A percentile compares a stretch with the other conserved stretches of the same genome.
These are phyloP conservation scores for Diaporthe ilicicola DNA, from an alignment of 2,329 filamentous ascomycete genomes.

Conservation along the genomic window DNA sequence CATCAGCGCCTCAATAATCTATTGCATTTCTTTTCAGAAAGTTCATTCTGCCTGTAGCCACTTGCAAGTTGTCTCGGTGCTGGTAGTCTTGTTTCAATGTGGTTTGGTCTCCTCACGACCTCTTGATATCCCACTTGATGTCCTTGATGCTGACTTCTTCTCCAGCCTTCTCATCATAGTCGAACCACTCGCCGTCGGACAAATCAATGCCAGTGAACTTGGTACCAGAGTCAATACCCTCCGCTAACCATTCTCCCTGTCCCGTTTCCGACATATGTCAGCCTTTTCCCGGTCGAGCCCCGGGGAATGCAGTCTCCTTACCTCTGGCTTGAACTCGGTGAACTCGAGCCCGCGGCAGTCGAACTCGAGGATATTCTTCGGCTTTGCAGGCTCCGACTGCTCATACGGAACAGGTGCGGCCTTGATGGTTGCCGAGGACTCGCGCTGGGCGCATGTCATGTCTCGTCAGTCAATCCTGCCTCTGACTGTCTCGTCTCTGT, in stretches of 20 bases:
- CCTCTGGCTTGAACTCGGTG: slow-evolving; percentile 87
- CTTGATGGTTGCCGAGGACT: slow-evolving; percentile 87
- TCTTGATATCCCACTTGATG: slow-evolving; percentile 83
- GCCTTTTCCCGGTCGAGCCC: slow-evolving; percentile 26
- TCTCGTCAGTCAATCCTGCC: neutral
- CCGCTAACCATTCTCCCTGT: slow-evolving; percentile 89
- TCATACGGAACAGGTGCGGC: slow-evolving; percentile 76
- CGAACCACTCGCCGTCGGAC: slow-evolving; percentile 93
- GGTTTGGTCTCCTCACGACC: slow-evolving; percentile 60
- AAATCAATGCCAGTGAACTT: slow-evolving; percentile 87
- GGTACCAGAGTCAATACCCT: slow-evolving; percentile 80
- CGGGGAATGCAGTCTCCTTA: slow-evolving; percentile 47
- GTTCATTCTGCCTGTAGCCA: too few relatives aligned
- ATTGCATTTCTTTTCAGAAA: neutral
- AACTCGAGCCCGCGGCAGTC: slow-evolving; percentile 97
- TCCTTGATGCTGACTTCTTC: slow-evolving; percentile 95
- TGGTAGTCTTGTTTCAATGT: neutral
- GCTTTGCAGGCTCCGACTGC: slow-evolving; percentile 75
- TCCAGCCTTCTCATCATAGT: slow-evolving; percentile 93
- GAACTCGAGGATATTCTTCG: slow-evolving; percentile 84
- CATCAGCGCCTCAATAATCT: neutral
- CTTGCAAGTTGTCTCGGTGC: too few relatives aligned
- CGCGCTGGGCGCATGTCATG: slow-evolving; percentile 61
- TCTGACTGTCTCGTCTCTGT: neutral
- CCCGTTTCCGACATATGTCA: neutral